Evolutionary conservation across 2,329 filamentous ascomycete species (phyloP).

Genomic region (Gremmenia infestans): DNA sequence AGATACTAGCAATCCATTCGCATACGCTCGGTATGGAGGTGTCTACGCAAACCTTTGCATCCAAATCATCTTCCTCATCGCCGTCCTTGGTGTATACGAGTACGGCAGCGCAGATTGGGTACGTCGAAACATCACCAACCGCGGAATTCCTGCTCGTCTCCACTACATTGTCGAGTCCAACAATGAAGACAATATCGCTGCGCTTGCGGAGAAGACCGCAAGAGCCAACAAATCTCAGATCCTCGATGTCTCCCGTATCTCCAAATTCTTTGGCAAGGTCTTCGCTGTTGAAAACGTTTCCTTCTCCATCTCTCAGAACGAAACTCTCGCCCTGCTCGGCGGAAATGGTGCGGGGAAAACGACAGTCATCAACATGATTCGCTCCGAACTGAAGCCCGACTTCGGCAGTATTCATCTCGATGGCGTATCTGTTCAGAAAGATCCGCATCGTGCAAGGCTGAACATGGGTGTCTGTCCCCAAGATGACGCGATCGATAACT

Average conservation of each 20-base stretch:
- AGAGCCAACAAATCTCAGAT: conserved; percentile 31
- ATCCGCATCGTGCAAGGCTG: conserved; percentile 20
- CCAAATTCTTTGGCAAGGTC: conserved; percentile 54
- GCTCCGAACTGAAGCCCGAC: conserved; percentile 54
- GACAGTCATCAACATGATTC: conserved; percentile 60
- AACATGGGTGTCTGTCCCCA: conserved; percentile 33
- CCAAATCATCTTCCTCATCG: conserved; percentile 23
- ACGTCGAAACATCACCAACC: conserved; percentile 18
- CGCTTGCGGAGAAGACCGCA: conserved; percentile 23
- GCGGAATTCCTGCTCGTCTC: conserved; percentile 19
- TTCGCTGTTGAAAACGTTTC: conserved; percentile 59
- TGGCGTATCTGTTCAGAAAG: conserved; percentile 44
- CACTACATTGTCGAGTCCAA: conserved; percentile 24
- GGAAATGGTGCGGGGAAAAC: conserved; percentile 64
- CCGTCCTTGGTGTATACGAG: conserved; percentile 18
- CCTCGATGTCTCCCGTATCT: conserved; percentile 58
- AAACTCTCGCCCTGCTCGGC: conserved; percentile 61
- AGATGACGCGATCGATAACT: conserved; percentile 32
- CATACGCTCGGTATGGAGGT: conserved; percentile 24
- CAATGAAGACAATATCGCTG: conserved; percentile 19
- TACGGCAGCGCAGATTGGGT: conserved; percentile 27
- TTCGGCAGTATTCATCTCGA: conserved; percentile 58
- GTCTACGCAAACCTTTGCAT: conserved; percentile 24
- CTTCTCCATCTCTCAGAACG: conserved; percentile 54
- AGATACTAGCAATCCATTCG: conserved; percentile 15